A percentile compares a stretch with the other conserved stretches of the same genome.
phyloP scores from a whole-genome alignment of 1,139 yeast species.

The Hanseniaspora uvarum region DNA sequence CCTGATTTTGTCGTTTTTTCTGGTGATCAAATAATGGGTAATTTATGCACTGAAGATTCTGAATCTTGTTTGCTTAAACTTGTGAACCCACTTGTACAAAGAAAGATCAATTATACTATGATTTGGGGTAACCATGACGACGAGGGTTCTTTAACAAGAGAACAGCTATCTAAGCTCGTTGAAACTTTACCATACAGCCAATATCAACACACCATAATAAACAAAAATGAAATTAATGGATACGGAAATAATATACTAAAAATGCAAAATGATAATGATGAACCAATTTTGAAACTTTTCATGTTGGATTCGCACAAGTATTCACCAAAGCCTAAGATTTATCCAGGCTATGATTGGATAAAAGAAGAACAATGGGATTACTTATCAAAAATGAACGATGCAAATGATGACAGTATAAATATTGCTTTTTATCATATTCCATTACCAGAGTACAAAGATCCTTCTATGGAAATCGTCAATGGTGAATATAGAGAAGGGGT shows the following conservation, averaged over 20 bases:
- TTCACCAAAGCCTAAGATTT: slow-evolving; percentile 51
- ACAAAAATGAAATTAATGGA: slow-evolving; percentile 44
- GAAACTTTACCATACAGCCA: slow-evolving; percentile 56
- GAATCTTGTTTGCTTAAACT: slow-evolving; percentile 71
- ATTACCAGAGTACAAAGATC: slow-evolving; percentile 62
- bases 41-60: slow-evolving; percentile 59
- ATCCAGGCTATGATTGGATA: slow-evolving; percentile 80
- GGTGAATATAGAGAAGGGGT: slow-evolving; percentile 63
- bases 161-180: slow-evolving; percentile 49
- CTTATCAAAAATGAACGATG: slow-evolving; percentile 32
- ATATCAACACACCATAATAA: slow-evolving; percentile 50
- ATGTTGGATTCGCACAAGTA: slow-evolving; percentile 76
- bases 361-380: slow-evolving; percentile 61
- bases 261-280: slow-evolving; percentile 37
- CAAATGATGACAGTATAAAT: slow-evolving; percentile 43
- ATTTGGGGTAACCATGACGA: slow-evolving; percentile 65
- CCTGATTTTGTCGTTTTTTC: slow-evolving; percentile 78
- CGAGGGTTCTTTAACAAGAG: slow-evolving; percentile 59
- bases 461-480: slow-evolving; percentile 36
- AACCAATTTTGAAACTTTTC: slow-evolving; percentile 51
- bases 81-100: slow-evolving; percentile 54
- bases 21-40: slow-evolving; percentile 68
- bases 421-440: slow-evolving; percentile 96
- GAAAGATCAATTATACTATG: slow-evolving; percentile 69
- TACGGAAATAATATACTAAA: slow-evolving; percentile 64